Evolutionary conservation across 257 asterid species (phyloP).

Genomic region (Rhazya stricta): DNA sequence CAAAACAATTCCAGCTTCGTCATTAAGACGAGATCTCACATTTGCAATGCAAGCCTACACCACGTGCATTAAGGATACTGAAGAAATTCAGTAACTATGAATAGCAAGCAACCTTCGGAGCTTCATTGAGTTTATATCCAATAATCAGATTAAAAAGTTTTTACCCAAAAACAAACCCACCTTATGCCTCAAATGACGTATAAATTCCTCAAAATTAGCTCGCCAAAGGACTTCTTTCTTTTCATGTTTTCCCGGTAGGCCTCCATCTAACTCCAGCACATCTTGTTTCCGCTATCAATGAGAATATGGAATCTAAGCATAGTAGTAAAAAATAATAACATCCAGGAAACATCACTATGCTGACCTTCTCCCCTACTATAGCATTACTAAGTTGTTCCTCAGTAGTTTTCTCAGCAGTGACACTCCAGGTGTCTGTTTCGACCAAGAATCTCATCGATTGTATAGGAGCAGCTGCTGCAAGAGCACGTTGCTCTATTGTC

Average conservation of each 20-base stretch:
- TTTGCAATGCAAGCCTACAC: conserved; percentile 63
- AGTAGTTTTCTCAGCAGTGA: conserved; percentile 28
- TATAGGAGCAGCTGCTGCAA: conserved; percentile 75
- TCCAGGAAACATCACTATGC: conserved; percentile 15
- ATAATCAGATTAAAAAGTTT: not conserved
- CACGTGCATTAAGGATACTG: not conserved
- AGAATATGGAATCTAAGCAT: conserved; percentile 20
- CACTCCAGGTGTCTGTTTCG: conserved; percentile 40
- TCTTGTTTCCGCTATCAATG: conserved; percentile 59
- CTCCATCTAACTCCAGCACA: conserved; percentile 39
- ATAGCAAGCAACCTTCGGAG: not conserved
- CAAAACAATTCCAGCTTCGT: conserved; percentile 67
- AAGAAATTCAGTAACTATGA: conserved; percentile 3
- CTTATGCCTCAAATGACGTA: conserved; percentile 61
- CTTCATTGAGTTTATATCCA: not conserved
- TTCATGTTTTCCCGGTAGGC: conserved; percentile 27
- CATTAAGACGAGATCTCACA: conserved; percentile 44
- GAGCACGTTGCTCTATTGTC: conserved; percentile 63
- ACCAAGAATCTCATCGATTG: conserved; percentile 68
- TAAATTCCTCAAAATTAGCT: conserved; percentile 77
- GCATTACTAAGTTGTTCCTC: conserved; percentile 28
- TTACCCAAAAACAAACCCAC: conserved; percentile 27
- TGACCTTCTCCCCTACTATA: conserved; percentile 60
- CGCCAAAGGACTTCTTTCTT: conserved; percentile 85
- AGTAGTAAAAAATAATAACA: conserved; percentile 15